Conservation (phyloP, 495 filamentous ascomycete species). For the Penicillium mononematosum region DNA sequence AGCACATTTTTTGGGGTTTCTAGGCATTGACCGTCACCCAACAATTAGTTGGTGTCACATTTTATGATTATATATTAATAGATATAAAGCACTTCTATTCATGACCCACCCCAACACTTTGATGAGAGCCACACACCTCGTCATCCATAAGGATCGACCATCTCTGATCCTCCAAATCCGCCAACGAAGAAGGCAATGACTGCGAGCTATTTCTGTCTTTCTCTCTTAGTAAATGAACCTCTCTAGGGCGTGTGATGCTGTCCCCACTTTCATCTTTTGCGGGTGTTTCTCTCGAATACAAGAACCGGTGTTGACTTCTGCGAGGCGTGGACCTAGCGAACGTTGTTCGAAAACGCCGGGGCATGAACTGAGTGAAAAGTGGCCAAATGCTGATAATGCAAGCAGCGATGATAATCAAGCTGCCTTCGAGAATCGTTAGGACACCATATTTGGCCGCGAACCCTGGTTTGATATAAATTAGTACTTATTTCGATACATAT, state of each 20-base stretch:
- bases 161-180: slow-evolving; percentile 22
- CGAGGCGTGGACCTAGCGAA: not conserved
- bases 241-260: not conserved
- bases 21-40: not conserved
- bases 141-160: slow-evolving; percentile 14
- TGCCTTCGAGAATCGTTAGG: slow-evolving; percentile 15
- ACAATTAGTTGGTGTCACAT: not conserved
- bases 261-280: not conserved
- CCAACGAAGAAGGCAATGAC: slow-evolving; percentile 20
- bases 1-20: not conserved
- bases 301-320: not conserved
- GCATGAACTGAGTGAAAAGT: slow-evolving; percentile 18
- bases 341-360: slow-evolving; percentile 5
- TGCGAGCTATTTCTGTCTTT: slow-evolving; percentile 8
- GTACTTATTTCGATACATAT: not conserved
- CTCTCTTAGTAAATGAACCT: not conserved
- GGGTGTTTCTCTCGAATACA: not conserved
- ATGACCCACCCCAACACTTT: not conserved
- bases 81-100: slow-evolving; percentile 7
- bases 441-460: slow-evolving; percentile 16
- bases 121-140: not conserved
- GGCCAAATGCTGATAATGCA: slow-evolving; percentile 27
- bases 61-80: not conserved
- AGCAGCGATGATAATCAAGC: slow-evolving; percentile 20
- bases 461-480: slow-evolving; percentile 6